Evolutionary conservation across 208 protist species (phyloP).

Genomic region (Acanthamoeba castellanii): DNA sequence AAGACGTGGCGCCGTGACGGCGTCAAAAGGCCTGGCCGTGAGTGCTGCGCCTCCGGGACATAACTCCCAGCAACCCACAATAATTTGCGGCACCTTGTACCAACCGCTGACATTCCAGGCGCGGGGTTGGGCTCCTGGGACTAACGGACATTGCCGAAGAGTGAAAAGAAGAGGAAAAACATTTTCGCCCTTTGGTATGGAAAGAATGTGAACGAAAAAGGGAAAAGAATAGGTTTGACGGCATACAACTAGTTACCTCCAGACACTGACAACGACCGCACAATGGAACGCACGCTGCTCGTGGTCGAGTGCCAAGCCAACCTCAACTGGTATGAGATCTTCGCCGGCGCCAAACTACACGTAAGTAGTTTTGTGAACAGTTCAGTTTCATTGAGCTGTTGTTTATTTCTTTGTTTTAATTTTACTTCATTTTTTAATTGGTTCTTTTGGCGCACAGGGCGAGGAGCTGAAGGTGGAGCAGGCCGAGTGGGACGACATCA

Average conservation of each 20-base stretch:
- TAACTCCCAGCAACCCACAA: not conserved
- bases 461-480: constrained; percentile 69
- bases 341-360: constrained; percentile 36
- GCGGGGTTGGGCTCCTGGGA: no score
- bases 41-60: not conserved
- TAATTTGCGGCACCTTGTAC: not conserved
- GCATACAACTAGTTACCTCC: no score
- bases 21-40: not conserved
- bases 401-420: not conserved
- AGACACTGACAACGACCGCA: not conserved
- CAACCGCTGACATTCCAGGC: no score
- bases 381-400: not conserved
- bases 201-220: no score
- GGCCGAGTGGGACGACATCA: constrained; percentile 73
- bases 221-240: no score
- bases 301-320: constrained; percentile 62
- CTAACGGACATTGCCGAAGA: no score
- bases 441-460: not conserved
- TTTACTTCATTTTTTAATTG: not conserved
- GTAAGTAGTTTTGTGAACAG: not conserved
- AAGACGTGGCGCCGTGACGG: not conserved
- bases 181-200: no score
- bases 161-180: no score
- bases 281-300: constrained; percentile 53
- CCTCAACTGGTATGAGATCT: constrained; percentile 74